Percentiles rank a stretch among this genome's conserved stretches.
phyloP scores from a whole-genome alignment of 2,329 filamentous ascomycete species.

The Talaromyces sp. region DNA sequence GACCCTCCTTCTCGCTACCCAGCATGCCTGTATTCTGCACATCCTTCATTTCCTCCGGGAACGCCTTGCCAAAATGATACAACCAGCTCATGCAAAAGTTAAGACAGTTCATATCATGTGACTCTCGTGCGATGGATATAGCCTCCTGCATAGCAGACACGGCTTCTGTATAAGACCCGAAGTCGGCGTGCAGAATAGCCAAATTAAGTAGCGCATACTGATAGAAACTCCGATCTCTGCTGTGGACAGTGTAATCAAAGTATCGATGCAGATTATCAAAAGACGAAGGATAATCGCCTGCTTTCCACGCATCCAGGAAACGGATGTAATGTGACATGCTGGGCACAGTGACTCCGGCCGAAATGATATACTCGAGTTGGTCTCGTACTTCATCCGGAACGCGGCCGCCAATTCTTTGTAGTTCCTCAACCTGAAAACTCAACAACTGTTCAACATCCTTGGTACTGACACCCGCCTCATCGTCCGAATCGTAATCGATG shows the following conservation, averaged over 20 bases:
- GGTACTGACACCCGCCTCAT: conserved; percentile 58
- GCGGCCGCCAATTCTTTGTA: conserved; percentile 79
- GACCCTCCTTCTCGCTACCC: conserved; percentile 73
- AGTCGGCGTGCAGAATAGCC: conserved; percentile 89
- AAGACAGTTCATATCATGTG: conserved; percentile 84
- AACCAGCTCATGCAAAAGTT: conserved; percentile 97
- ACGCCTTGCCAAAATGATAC: conserved; percentile 86
- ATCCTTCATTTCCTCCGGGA: conserved; percentile 69
- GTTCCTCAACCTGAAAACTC: conserved; percentile 82
- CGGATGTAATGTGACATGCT: conserved; percentile 73
- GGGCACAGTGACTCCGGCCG: conserved; percentile 64
- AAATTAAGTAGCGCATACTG: conserved; percentile 93
- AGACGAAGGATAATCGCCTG: conserved; percentile 83
- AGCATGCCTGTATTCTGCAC: conserved; percentile 70
- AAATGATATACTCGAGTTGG: conserved; percentile 67
- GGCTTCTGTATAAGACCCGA: conserved; percentile 85
- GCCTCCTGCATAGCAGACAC: conserved; percentile 94
- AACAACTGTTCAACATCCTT: conserved; percentile 78
- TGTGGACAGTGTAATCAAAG: conserved; percentile 94
- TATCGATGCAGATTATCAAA: conserved; percentile 92
- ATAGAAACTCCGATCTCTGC: conserved; percentile 77
- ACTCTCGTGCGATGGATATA: conserved; percentile 89
- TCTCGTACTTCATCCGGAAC: conserved; percentile 70
- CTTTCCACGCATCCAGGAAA: conserved; percentile 89
- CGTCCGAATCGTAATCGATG: conserved; percentile 41